phyloP scores from a whole-genome alignment of 805 yeast species.

The Yarrowia sp. region DNA sequence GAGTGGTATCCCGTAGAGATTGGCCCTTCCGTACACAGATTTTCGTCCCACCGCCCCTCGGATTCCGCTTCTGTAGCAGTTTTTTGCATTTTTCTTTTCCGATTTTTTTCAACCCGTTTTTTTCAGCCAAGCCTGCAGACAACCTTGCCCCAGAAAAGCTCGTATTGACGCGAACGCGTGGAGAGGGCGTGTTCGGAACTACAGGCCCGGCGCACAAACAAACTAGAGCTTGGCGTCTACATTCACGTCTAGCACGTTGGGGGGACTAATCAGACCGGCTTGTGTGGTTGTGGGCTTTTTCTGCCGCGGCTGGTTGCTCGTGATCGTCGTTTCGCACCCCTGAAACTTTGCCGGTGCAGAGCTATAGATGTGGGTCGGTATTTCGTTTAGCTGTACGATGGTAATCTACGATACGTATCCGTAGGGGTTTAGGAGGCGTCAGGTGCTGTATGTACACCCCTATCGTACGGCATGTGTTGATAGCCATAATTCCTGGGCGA shows the following conservation, averaged over 20 bases:
- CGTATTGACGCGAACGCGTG: slow-evolving; percentile 19
- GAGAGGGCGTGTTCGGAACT: background rate
- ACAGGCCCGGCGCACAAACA: background rate
- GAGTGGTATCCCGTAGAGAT: no score
- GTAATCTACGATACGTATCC: no score
- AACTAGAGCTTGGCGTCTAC: background rate
- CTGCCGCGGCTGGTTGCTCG: background rate
- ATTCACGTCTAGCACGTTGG: background rate
- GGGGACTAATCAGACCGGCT: background rate
- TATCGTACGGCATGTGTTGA: background rate
- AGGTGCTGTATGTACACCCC: no score
- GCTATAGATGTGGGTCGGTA: background rate
- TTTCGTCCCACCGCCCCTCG: background rate
- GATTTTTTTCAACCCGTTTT: background rate
- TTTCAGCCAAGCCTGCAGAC: background rate
- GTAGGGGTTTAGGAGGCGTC: no score
- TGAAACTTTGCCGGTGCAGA: background rate
- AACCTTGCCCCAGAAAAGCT: slow-evolving; percentile 21
- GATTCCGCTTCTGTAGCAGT: background rate
- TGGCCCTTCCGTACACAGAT: no score
- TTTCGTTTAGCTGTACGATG: no score
- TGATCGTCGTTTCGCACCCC: slow-evolving; percentile 3
- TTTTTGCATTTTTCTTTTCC: background rate
- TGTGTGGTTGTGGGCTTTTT: background rate
- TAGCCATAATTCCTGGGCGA: background rate